phyloP scores from a whole-genome alignment of 148 eudicot genomes.

The Euryodendron excelsum region DNA sequence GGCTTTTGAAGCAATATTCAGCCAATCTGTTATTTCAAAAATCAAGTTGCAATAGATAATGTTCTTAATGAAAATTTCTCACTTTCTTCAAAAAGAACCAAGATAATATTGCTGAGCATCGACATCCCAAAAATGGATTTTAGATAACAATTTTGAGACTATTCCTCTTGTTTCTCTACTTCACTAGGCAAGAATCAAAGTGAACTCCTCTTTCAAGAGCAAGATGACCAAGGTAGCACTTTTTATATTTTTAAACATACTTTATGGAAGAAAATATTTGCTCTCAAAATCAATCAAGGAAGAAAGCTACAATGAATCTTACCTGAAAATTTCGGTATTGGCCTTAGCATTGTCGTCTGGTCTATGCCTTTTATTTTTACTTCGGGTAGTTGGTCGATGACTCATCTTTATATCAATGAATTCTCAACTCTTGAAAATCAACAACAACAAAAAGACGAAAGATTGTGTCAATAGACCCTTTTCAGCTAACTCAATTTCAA shows the following conservation, averaged over 20 bases:
- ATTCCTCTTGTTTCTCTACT: neutral
- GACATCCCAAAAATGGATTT: neutral
- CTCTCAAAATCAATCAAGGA: neutral
- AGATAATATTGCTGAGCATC: neutral
- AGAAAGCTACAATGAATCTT: neutral
- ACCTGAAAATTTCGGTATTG: slow-evolving; percentile 65
- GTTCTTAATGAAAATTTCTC: neutral
- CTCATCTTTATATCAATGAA: slow-evolving; percentile 21
- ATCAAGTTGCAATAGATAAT: neutral
- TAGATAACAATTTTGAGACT: neutral
- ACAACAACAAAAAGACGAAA: neutral
- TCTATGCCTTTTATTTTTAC: slow-evolving; percentile 71
- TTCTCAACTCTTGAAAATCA: neutral
- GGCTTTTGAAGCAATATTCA: neutral
- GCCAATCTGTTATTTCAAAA: neutral
- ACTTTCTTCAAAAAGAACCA: neutral
- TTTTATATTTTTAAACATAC: neutral
- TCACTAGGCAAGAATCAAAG: neutral
- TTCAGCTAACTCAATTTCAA: neutral
- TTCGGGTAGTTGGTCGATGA: slow-evolving; percentile 67
- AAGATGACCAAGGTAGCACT: neutral
- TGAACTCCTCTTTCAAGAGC: neutral
- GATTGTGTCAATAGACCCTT: neutral
- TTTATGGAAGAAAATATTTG: neutral
- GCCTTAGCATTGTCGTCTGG: slow-evolving; percentile 58